phyloP scores from a whole-genome alignment of 1,139 yeast genomes.

The Hansenula anomala region DNA sequence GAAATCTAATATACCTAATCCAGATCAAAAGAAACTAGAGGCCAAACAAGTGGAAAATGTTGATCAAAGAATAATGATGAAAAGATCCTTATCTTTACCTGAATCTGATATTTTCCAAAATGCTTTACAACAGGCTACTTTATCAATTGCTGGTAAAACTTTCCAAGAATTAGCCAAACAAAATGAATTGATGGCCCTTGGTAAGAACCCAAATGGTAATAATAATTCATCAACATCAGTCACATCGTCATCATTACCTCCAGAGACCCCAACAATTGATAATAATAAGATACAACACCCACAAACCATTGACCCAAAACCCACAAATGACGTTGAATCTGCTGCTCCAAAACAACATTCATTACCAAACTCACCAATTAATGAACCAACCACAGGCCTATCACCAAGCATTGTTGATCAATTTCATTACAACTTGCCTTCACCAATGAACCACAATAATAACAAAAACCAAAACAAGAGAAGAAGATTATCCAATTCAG shows the following conservation, averaged over 20 bases:
- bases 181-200: conserved; percentile 42
- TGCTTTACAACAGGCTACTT: conserved; percentile 49
- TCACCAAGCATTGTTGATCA: neutral
- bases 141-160: conserved; percentile 50
- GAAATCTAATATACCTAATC: conserved; percentile 3
- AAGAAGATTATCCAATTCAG: neutral
- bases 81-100: conserved; percentile 6
- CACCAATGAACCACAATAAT: no score
- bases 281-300: conserved; percentile 8
- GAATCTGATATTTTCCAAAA: conserved; percentile 26
- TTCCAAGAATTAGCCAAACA: conserved; percentile 45
- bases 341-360: no score
- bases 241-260: no score
- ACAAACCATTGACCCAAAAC: neutral
- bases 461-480: no score
- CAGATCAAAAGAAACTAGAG: conserved; percentile 3
- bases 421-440: conserved; percentile 1
- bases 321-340: conserved; percentile 2
- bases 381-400: no score
- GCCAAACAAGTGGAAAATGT: neutral
- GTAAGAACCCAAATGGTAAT: conserved; percentile 43
- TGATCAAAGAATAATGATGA: neutral
- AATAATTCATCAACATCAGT: no score
- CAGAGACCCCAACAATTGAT: no score
- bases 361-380: no score